A percentile compares a stretch with the other conserved stretches of the same genome.
Evolutionary conservation across 345 rosid species (phyloP).

Genomic region (Lumnitzera racemosa): DNA sequence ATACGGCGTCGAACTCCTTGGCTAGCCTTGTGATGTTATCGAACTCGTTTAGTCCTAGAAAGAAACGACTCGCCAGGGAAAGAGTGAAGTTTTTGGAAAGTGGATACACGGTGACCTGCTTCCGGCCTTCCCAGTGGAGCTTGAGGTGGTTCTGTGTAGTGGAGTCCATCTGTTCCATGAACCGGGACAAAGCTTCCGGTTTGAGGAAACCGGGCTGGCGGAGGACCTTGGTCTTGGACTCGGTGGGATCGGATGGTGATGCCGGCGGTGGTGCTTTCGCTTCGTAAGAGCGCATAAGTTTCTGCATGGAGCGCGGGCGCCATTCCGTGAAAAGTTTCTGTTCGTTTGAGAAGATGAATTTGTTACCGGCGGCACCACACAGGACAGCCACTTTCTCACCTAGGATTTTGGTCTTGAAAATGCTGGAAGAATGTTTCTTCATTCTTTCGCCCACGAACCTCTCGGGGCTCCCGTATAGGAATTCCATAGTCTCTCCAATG

Average conservation of each 20-base stretch:
- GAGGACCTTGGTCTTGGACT: slow-evolving; percentile 13
- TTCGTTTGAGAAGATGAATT: slow-evolving; percentile 20
- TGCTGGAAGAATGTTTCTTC: slow-evolving; percentile 12
- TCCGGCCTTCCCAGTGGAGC: slow-evolving; percentile 29
- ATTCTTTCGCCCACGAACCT: slow-evolving; percentile 14
- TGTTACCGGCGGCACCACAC: slow-evolving; percentile 16
- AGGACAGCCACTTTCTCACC: slow-evolving; percentile 14
- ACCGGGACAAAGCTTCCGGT: slow-evolving; percentile 38
- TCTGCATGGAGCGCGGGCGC: slow-evolving; percentile 21
- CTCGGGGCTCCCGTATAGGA: slow-evolving; percentile 17
- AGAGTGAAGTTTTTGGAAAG: slow-evolving; percentile 32
- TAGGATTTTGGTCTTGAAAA: slow-evolving; percentile 20
- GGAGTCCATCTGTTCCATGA: slow-evolving; percentile 31
- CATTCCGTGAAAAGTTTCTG: slow-evolving; percentile 14
- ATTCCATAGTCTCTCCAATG: slow-evolving; percentile 15
- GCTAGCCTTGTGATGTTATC: slow-evolving; percentile 25
- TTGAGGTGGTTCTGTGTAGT: slow-evolving; percentile 26
- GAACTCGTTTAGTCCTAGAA: slow-evolving; percentile 32
- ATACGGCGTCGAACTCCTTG: slow-evolving; percentile 23
- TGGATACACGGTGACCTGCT: slow-evolving; percentile 18
- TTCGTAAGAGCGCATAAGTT: slow-evolving; percentile 16
- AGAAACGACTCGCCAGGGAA: slow-evolving; percentile 37
- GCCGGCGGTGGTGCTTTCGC: background rate
- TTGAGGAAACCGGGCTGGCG: slow-evolving; percentile 34
- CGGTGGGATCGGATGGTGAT: background rate